Percentiles rank a stretch among this genome's conserved stretches.
Evolutionary conservation across 2,329 filamentous ascomycete species (phyloP).

Genomic region (Aspergillus fructus): DNA sequence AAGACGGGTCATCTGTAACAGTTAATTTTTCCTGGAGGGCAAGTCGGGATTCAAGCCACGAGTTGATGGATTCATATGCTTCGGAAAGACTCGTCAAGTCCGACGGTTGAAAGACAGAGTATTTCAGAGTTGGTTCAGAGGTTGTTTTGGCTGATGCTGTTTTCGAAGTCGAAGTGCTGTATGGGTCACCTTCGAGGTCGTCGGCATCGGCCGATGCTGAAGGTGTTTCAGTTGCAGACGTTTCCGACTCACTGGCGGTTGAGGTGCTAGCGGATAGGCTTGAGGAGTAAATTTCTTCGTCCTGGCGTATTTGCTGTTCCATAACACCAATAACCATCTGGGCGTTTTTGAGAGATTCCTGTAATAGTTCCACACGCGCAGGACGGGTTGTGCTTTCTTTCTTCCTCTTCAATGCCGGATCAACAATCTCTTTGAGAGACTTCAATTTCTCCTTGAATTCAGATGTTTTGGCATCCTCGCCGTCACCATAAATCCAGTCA

Average conservation of each 20-base stretch:
- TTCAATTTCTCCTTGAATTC: constrained; percentile 75
- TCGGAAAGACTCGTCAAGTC: constrained; percentile 68
- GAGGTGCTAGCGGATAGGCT: constrained; percentile 50
- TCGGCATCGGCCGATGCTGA: constrained; percentile 51
- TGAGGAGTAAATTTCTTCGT: constrained; percentile 60
- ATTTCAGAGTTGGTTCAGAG: constrained; percentile 50
- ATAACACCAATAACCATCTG: constrained; percentile 69
- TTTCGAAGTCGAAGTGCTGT: constrained; percentile 38
- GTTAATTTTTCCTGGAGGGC: constrained; percentile 69
- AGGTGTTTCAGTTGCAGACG: constrained; percentile 45
- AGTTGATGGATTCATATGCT: constrained; percentile 60
- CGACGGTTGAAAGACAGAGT: constrained; percentile 68
- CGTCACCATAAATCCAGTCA: constrained; percentile 90
- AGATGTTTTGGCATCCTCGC: constrained; percentile 70
- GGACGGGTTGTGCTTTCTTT: constrained; percentile 72
- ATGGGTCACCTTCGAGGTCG: constrained; percentile 72
- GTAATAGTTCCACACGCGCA: constrained; percentile 64
- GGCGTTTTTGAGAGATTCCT: constrained; percentile 70
- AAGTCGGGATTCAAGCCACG: constrained; percentile 75
- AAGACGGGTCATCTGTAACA: constrained; percentile 69
- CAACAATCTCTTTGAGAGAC: constrained; percentile 72
- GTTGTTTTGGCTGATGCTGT: constrained; percentile 35
- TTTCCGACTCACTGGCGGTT: constrained; percentile 30
- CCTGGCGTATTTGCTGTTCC: constrained; percentile 70
- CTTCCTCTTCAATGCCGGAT: constrained; percentile 73